These are phyloP conservation scores for Takakia lepidozioides DNA, from an alignment of 225 moss, liverwort and hornwort species.

Conservation along the genomic window DNA sequence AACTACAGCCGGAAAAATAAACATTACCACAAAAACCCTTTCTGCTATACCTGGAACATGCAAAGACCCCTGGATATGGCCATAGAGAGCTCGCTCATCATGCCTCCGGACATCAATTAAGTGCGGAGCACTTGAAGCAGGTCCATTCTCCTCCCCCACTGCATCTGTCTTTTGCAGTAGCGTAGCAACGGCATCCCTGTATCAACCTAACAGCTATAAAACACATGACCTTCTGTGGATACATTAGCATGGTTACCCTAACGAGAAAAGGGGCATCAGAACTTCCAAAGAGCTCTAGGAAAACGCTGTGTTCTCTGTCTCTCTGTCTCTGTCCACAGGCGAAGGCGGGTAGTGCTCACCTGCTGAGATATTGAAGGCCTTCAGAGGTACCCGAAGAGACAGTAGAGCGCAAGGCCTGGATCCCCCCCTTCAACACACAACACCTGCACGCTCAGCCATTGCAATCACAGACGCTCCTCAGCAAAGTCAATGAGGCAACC, in stretches of 20 bases:
- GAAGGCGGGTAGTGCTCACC: no score
- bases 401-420: conserved; percentile 46
- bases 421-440: conserved; percentile 65
- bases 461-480: no score
- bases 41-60: conserved; percentile 68
- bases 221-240: no score
- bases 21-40: no score
- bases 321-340: no score
- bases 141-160: conserved; percentile 28
- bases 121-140: conserved; percentile 34
- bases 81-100: conserved; percentile 75
- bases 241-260: no score
- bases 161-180: conserved; percentile 50
- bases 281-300: no score
- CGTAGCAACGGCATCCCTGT: conserved; percentile 74
- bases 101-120: conserved; percentile 84
- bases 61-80: conserved; percentile 75
- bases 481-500: no score
- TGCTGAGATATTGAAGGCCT: conserved; percentile 66
- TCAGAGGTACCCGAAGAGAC: conserved; percentile 27
- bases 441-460: conserved; percentile 47
- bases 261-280: no score
- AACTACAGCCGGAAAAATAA: no score
- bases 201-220: conserved; percentile 1
- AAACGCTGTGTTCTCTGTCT: no score